A percentile compares a stretch with the other conserved stretches of the same genome.
These are phyloP conservation scores for Fraxinus paxiana DNA, from an alignment of 305 asterid species.

Conservation along the genomic window DNA sequence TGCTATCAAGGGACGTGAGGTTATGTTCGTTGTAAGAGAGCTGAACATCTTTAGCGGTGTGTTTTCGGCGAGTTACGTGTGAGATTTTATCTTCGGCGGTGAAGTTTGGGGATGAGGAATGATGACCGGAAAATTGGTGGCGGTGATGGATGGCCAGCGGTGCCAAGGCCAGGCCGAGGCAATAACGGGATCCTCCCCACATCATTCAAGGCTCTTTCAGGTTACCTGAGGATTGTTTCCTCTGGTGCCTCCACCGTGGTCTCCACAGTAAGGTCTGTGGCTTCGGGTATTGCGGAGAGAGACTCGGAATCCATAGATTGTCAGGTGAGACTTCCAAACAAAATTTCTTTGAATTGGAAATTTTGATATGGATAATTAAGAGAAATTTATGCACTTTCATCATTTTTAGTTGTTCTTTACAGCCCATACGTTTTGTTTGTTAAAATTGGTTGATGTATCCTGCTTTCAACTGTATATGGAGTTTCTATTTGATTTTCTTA, in stretches of 20 bases:
- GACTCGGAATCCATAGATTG: constrained; percentile 53
- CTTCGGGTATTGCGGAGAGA: constrained; percentile 75
- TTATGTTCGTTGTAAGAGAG: constrained; percentile 37
- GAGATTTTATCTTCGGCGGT: constrained; percentile 24
- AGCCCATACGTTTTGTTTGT: not conserved
- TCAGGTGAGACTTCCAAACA: constrained; percentile 46
- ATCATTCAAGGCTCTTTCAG: constrained; percentile 67
- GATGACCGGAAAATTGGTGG: constrained; percentile 45
- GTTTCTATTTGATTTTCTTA: not conserved
- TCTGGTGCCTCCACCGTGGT: constrained; percentile 85
- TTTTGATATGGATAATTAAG: not conserved
- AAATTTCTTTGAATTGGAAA: not conserved
- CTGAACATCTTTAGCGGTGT: constrained; percentile 24
- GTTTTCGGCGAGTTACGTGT: constrained; percentile 16
- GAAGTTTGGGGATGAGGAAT: constrained; percentile 55
- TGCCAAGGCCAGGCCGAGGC: constrained; percentile 39
- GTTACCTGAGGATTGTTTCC: constrained; percentile 67
- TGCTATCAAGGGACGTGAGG: constrained; percentile 26
- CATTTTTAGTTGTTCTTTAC: not conserved
- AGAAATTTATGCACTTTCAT: not conserved
- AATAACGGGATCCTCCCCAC: constrained; percentile 56
- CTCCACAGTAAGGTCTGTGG: constrained; percentile 76
- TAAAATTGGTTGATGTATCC: not conserved
- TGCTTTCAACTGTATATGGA: constrained; percentile 10
- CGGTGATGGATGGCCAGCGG: constrained; percentile 40